Evolutionary conservation across 2,329 filamentous ascomycete species (phyloP), one percentile per base, ranked within the genome.

Genomic region (Neophaeococcomyces aloes): DNA sequence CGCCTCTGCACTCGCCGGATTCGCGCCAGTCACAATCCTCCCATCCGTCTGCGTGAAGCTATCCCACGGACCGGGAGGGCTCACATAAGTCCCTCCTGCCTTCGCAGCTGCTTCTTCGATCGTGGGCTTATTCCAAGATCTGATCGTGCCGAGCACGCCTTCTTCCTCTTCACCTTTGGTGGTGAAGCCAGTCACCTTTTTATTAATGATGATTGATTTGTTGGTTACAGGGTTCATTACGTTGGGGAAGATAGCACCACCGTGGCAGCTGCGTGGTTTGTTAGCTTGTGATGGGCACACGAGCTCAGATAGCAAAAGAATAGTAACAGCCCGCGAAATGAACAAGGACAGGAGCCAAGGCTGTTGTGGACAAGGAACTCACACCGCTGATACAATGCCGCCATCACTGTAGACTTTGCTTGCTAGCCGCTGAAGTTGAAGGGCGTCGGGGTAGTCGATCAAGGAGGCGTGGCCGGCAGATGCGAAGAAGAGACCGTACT

Each of bases 401-500:
- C 57, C 57, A 15, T 56, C 33, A 1, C 51, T 48, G 23, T 54
- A 65, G 6, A 66, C 53, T 14, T 56, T 47, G 7, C 48, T 42
- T 2, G 54, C 56, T 29, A 58, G 54, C 2, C 15, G 31, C 40
- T 59, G 56, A 29, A 59, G 37, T 1, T 39, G 31, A 13, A 45
- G 60, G 2, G 64, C 63, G 27, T 57, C 50, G 0, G 64, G 64
- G 41, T 65, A 67, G 45, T 67, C 64, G 29, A 66, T 62, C 48
- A 66, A 45, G 2, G 61, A 56, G 0, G 64, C 64, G 45, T 66
- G 64, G 4, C 64, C 64, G 0, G 63, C 64, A 1, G 59, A 61
- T 2, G 64, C 63, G 48, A 62, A 66, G 57, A 65, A 66, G 2
- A 66, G 38, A 18, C 64, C 64, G 44, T 61, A 59, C 44, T 56